A percentile compares a stretch with the other conserved stretches of the same genome.
phyloP scores from a whole-genome alignment of 2,329 filamentous ascomycete genomes.

The Sporothrix brasiliensis region DNA sequence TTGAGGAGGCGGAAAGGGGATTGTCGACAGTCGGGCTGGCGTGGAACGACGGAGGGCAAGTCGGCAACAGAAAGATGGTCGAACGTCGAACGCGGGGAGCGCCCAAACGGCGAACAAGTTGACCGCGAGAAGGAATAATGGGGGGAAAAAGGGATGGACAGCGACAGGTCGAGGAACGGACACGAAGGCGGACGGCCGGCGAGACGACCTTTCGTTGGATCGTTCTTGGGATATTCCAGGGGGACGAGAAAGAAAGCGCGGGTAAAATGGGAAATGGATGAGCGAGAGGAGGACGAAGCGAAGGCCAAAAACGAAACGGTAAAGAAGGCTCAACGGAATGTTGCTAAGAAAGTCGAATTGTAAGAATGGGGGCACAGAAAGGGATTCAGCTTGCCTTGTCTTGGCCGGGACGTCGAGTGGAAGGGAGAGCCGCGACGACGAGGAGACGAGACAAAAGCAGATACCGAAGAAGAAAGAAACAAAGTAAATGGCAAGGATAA shows the following conservation, averaged over 20 bases:
- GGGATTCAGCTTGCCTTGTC: slow-evolving; percentile 6
- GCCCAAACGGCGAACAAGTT: slow-evolving; percentile 12
- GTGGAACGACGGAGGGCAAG: neutral
- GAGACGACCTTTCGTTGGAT: neutral
- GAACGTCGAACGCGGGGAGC: slow-evolving; percentile 5
- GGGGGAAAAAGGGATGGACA: neutral
- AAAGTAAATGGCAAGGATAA: neutral
- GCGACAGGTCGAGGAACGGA: slow-evolving; percentile 9
- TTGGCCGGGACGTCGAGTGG: neutral
- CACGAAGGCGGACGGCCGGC: neutral
- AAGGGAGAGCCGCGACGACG: neutral
- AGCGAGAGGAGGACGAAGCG: neutral
- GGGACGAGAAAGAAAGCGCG: neutral
- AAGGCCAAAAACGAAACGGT: neutral
- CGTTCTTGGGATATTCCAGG: neutral
- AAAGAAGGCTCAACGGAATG: neutral
- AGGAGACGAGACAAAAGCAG: slow-evolving; percentile 2
- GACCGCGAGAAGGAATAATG: neutral
- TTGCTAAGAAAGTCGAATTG: neutral
- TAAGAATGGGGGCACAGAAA: slow-evolving; percentile 5
- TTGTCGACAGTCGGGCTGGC: neutral
- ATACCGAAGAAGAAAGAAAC: slow-evolving; percentile 10
- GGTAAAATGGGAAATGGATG: neutral
- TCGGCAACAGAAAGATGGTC: slow-evolving; percentile 11
- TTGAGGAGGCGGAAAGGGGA: neutral